phyloP scores from a whole-genome alignment of 164 flowering plant species.

The Santalum album region DNA sequence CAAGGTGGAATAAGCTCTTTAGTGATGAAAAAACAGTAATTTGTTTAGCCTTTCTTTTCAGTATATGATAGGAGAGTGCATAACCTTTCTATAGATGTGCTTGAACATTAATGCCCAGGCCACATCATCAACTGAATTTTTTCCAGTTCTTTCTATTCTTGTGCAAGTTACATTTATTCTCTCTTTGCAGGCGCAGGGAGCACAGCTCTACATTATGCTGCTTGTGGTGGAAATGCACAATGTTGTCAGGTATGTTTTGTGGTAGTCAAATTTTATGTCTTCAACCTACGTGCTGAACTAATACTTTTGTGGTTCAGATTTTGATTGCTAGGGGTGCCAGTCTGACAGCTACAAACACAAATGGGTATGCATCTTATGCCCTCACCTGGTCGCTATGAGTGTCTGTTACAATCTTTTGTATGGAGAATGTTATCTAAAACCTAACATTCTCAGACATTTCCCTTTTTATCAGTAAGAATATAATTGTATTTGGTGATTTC shows the following conservation, averaged over 20 bases:
- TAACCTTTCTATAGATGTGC: no score
- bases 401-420: no score
- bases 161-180: neutral
- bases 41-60: no score
- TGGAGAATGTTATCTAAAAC: no score
- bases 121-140: no score
- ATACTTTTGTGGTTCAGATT: slow-evolving; percentile 30
- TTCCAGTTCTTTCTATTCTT: neutral
- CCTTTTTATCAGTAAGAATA: no score
- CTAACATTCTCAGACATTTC: no score
- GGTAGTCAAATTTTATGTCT: neutral
- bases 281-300: neutral
- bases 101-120: neutral
- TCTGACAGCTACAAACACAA: slow-evolving; percentile 64
- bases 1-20: no score
- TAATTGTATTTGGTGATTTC: no score
- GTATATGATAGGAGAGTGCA: no score
- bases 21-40: no score
- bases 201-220: slow-evolving; percentile 94
- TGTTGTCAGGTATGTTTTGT: slow-evolving; percentile 77
- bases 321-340: slow-evolving; percentile 74
- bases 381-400: neutral
- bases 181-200: slow-evolving; percentile 77
- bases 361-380: slow-evolving; percentile 49
- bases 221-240: slow-evolving; percentile 87